Evolutionary conservation across 306 rosid species (phyloP).

Genomic region (cucumber (Cucumis sativus)): Cucumber_9930_V3 NC_026658.2:1472001-1472500

Average conservation of each 20-base stretch:
- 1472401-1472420: constrained; percentile 79
- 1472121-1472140: neutral
- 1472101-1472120: neutral
- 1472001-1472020: neutral
- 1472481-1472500: neutral
- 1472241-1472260: neutral
- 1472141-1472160: neutral
- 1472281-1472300: constrained; percentile 2
- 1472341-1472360: constrained; percentile 59
- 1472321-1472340: constrained; percentile 47
- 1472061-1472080: neutral
- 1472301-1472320: constrained; percentile 57
- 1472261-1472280: neutral
- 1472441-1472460: constrained; percentile 68
- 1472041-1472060: neutral
- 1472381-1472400: constrained; percentile 72
- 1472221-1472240: neutral
- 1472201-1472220: neutral
- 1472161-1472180: neutral
- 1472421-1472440: constrained; percentile 75
- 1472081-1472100: neutral
- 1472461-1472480: constrained; percentile 28
- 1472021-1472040: neutral
- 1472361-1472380: constrained; percentile 73
- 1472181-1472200: neutral